Base-by-base conservation (phyloP, 2,329 filamentous ascomycete species). In the Neophaeococcomyces aloes region DNA sequence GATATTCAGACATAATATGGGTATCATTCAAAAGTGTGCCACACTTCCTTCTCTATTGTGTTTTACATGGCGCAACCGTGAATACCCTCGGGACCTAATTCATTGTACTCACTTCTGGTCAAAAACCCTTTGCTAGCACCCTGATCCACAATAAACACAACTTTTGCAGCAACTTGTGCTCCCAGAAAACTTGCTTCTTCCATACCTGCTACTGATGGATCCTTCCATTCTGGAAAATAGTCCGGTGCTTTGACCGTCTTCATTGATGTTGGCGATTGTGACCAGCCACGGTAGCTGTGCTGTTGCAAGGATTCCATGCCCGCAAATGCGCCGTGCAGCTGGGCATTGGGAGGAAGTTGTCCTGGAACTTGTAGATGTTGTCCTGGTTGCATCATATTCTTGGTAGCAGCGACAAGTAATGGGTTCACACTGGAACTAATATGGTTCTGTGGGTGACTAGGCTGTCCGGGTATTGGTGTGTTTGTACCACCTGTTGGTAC, bases 221-320 rank as follows among this genome's bases (percentile, higher is more conserved):
- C 88, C 59, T 86, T 86, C 86, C 87, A 95, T 62, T 94, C 88
- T 8, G 82, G 77, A 53, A 94, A 82, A 62, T 95, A 94, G 42
- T 85, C 83, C 1, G 88, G 87, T 53, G 85, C 71, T 52, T 78
- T 76, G 21, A 85, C 78, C 21, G 78, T 70, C 69, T 86, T 89
- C 67, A 94, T 88, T 39, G 76, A 81, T 18, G 83, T 94, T 0
- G 88, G 88, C 6, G 86, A 91, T 56, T 85, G 81, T 2, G 75
- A 76, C 53, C 81, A 78, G 4, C 74, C 74, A 2, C 76, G 75
- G 50, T 81, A 77, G 5, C 69, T 65, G 51, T 74, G 71, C 41
- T 74, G 69, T 6, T 59, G 56, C 7, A 60, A 47, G 45, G 64
- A 59, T 14, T 56, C 49, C 31, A 52, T 50, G 44, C 38, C 50